Conservation (phyloP, 208 protist species). For the Wallacemonas sp. region DNA sequence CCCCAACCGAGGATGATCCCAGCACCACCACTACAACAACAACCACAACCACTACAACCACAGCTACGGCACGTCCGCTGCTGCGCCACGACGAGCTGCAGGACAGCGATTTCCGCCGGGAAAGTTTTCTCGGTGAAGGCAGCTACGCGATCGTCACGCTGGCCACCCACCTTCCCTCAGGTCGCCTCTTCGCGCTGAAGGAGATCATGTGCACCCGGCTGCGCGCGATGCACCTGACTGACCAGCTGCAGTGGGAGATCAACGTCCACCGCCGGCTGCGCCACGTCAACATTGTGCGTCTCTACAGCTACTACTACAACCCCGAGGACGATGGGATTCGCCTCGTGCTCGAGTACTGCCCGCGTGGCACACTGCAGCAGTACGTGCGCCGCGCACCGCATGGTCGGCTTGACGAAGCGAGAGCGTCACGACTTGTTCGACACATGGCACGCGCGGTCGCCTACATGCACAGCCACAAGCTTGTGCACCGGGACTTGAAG, state of each 20-base stretch:
- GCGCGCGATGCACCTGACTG: conserved; percentile 21
- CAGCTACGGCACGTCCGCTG: not conserved
- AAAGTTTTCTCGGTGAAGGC: conserved; percentile 65
- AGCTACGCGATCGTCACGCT: conserved; percentile 75
- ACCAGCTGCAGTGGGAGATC: conserved; percentile 78
- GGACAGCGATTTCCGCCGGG: conserved; percentile 59
- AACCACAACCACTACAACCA: too few relatives aligned
- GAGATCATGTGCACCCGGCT: conserved; percentile 51
- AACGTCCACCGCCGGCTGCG: conserved; percentile 83
- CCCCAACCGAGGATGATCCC: too few relatives aligned
- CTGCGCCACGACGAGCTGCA: conserved; percentile 60
- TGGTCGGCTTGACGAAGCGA: conserved; percentile 41
- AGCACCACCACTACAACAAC: too few relatives aligned
- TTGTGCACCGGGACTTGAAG: conserved; percentile 92
- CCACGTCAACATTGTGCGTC: conserved; percentile 79
- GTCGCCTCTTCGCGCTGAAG: conserved; percentile 71
- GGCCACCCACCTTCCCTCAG: conserved; percentile 62
- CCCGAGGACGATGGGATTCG: conserved; percentile 32
- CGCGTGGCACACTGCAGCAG: conserved; percentile 56
- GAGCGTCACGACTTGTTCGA: conserved; percentile 54
- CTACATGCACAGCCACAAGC: conserved; percentile 71
- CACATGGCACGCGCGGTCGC: conserved; percentile 69
- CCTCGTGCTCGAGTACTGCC: conserved; percentile 79
- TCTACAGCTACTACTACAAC: conserved; percentile 82
- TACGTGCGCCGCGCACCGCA: conserved; percentile 30